Conservation (phyloP, 176 grass and related monocot species). For the Metroxylon sagu region DNA sequence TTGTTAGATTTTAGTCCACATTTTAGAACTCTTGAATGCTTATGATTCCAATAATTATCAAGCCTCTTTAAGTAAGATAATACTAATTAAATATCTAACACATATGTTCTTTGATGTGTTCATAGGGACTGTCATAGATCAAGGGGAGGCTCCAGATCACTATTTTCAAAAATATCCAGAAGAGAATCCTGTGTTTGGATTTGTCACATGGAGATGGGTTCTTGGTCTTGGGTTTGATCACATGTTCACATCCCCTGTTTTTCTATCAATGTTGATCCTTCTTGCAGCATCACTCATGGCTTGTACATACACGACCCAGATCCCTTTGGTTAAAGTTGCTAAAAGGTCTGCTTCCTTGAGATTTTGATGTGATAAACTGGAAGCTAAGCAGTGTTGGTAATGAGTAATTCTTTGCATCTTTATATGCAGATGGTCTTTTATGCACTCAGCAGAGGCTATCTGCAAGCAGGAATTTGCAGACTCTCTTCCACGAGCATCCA, state of each 20-base stretch:
- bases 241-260: conserved; percentile 91
- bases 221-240: conserved; percentile 86
- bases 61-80: too few species aligned
- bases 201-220: conserved; percentile 93
- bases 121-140: conserved; percentile 74
- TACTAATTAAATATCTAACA: too few species aligned
- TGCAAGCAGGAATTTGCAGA: conserved; percentile 70
- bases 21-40: too few species aligned
- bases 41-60: too few species aligned
- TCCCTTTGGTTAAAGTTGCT: conserved; percentile 86
- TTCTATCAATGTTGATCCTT: conserved; percentile 66
- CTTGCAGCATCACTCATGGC: conserved; percentile 86
- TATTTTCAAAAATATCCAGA: conserved; percentile 77
- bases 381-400: neutral
- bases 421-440: conserved; percentile 80
- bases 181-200: conserved; percentile 66
- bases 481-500: conserved; percentile 67
- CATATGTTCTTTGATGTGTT: neutral
- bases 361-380: neutral
- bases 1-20: too few species aligned
- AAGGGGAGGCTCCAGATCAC: conserved; percentile 69
- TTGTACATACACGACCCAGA: conserved; percentile 87
- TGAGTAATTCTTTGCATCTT: conserved; percentile 1
- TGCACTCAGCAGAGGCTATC: conserved; percentile 49
- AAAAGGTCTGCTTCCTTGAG: conserved; percentile 43